Evolutionary conservation across 2,329 filamentous ascomycete species (phyloP), one percentile per base, ranked within the genome.

Genomic region (Ophiostoma piceae): DNA sequence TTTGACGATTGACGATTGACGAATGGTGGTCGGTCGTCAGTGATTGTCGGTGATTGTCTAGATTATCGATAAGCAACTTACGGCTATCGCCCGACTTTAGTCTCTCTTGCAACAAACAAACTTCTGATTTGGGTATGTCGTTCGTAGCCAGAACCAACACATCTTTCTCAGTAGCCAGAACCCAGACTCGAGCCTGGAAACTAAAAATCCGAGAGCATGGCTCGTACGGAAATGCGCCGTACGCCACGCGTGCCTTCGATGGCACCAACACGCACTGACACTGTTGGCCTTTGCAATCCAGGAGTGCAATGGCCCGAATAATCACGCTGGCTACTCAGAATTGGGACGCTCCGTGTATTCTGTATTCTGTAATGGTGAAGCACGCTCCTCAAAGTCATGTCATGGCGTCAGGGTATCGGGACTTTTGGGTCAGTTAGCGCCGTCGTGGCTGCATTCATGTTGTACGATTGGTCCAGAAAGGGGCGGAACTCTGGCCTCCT

Each of bases 1-100:
- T 57, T 57, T 57, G 51, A 54, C 47, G 47, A 54, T 54, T 54
- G 47, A 35, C 26, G 26, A 54, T 54, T 26, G 47, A 35, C 35
- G 35, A 35, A 54, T 43, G 41, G 7, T 43, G 1, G 41, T 5
- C 16, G 41, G 16, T 43, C 16, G 14, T 19, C 41, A 43, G 16
- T 16, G 41, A 43, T 43, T 14, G 41, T 43, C 41, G 14, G 4
- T 43, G 39, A 43, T 43, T 16, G 26, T 14, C 16, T 4, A 19
- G 39, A 43, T 43, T 16, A 2, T 14, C 16, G 16, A 19, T 19
- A 19, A n/a, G 43, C 16, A 47, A 7, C 5, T 19, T n/a, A 16
- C 16, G 43, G 19, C 16, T n/a, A n/a, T 47, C 43, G 19, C 43
- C 19, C 43, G 43, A 47, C 19, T n/a, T 16, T 47, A 47, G 43